phyloP scores from a whole-genome alignment of 306 rosid genomes.

The Quercus cerris region DNA sequence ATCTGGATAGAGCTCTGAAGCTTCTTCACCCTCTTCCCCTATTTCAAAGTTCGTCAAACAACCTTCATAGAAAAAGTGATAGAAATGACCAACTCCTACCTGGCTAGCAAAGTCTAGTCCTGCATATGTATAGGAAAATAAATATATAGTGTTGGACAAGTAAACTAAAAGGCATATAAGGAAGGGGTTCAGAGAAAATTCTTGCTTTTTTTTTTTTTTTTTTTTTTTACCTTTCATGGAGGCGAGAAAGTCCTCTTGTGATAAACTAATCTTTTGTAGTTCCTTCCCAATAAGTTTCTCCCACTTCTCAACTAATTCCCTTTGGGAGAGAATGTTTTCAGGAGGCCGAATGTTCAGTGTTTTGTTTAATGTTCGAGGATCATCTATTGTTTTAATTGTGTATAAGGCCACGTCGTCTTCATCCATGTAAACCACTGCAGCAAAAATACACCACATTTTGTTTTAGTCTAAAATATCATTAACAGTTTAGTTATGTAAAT shows the following conservation, averaged over 20 bases:
- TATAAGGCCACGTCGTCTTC: constrained; percentile 76
- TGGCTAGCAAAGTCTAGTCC: constrained; percentile 49
- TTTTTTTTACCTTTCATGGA: constrained; percentile 51
- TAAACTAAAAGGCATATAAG: too few species aligned
- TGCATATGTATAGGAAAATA: background rate
- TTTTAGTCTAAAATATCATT: too few species aligned
- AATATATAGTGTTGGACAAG: too few species aligned
- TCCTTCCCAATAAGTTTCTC: constrained; percentile 55
- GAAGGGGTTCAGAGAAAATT: background rate
- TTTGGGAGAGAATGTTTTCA: constrained; percentile 64
- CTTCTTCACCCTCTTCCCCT: constrained; percentile 69
- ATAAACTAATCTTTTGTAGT: constrained; percentile 42
- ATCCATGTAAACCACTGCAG: constrained; percentile 48
- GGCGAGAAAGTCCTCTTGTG: constrained; percentile 56
- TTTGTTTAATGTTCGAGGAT: constrained; percentile 78
- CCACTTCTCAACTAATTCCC: constrained; percentile 64
- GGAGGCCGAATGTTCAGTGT: constrained; percentile 72
- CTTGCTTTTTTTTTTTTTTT: background rate
- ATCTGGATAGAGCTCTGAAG: constrained; percentile 82
- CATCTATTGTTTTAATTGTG: constrained; percentile 70
- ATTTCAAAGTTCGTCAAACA: constrained; percentile 69
- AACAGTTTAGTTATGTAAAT: too few species aligned
- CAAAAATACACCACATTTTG: background rate
- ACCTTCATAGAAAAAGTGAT: constrained; percentile 74
- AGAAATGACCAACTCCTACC: constrained; percentile 70